phyloP scores from a whole-genome alignment of 1,284 basidiomycete species.

The Crepidotus sp. region DNA sequence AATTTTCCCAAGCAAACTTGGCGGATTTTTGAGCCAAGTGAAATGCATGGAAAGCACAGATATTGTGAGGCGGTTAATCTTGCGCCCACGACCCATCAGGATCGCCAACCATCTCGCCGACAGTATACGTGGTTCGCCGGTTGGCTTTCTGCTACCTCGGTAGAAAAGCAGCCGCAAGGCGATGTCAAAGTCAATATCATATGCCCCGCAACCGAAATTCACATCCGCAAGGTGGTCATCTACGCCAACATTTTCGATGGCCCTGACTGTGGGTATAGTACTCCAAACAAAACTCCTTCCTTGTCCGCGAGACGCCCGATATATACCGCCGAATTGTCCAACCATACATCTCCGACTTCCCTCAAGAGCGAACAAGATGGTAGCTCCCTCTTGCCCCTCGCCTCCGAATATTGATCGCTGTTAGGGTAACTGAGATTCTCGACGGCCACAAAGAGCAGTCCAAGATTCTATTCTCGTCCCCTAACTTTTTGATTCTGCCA shows the following conservation, averaged over 20 bases:
- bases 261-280: slow-evolving; percentile 44
- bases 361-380: slow-evolving; percentile 76
- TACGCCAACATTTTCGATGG: background rate
- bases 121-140: slow-evolving; percentile 24
- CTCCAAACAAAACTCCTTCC: slow-evolving; percentile 59
- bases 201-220: slow-evolving; percentile 74
- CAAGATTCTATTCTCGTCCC: slow-evolving; percentile 62
- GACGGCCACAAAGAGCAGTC: slow-evolving; percentile 73
- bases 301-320: slow-evolving; percentile 77
- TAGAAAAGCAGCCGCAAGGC: slow-evolving; percentile 20
- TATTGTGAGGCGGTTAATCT: slow-evolving; percentile 19
- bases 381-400: slow-evolving; percentile 22
- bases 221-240: slow-evolving; percentile 60
- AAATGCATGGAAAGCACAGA: slow-evolving; percentile 21
- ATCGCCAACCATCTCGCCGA: background rate
- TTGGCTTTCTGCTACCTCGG: slow-evolving; percentile 19
- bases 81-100: background rate
- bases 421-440: slow-evolving; percentile 84
- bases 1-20: slow-evolving; percentile 15
- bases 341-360: slow-evolving; percentile 74
- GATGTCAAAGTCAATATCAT: slow-evolving; percentile 64
- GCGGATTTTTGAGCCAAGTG: slow-evolving; percentile 15
- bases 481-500: slow-evolving; percentile 78
- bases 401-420: too few species aligned
- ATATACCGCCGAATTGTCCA: slow-evolving; percentile 62